A percentile compares a stretch with the other conserved stretches of the same genome.
These are phyloP conservation scores for Arctium minus DNA, from an alignment of 129 eudicot species.

Conservation along the genomic window DNA sequence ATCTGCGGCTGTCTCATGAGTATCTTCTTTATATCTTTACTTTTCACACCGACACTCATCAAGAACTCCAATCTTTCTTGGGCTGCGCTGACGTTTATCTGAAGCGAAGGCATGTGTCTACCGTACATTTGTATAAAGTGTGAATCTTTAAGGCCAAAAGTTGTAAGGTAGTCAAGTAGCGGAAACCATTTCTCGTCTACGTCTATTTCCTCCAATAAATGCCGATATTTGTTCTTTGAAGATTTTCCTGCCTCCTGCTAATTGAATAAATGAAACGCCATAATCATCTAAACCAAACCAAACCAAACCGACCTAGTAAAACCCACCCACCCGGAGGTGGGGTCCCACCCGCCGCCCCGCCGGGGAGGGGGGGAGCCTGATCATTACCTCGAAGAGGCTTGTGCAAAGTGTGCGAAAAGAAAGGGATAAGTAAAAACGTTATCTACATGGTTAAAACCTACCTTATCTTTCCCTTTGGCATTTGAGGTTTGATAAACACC, in stretches of 20 bases:
- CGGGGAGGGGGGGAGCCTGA: not conserved
- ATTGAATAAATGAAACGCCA: slow-evolving; percentile 8
- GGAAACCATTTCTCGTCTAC: slow-evolving; percentile 81
- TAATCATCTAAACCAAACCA: slow-evolving; percentile 12
- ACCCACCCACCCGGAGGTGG: not conserved
- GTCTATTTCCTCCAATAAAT: slow-evolving; percentile 63
- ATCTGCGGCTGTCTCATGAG: slow-evolving; percentile 92
- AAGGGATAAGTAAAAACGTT: not conserved
- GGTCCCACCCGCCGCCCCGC: not conserved
- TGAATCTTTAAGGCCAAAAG: slow-evolving; percentile 77
- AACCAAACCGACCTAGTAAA: not conserved
- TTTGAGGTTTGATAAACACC: not conserved
- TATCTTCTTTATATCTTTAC: slow-evolving; percentile 69
- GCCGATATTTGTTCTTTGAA: slow-evolving; percentile 43
- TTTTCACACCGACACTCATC: slow-evolving; percentile 80
- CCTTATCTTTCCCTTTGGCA: slow-evolving; percentile 35
- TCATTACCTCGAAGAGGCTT: not conserved
- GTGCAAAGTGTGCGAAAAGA: not conserved
- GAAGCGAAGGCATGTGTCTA: slow-evolving; percentile 84
- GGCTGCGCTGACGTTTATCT: slow-evolving; percentile 69
- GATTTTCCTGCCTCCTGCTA: slow-evolving; percentile 43
- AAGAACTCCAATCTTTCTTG: slow-evolving; percentile 78
- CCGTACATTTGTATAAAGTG: slow-evolving; percentile 86
- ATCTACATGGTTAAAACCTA: slow-evolving; percentile 16
- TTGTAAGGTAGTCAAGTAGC: slow-evolving; percentile 77